A percentile compares a stretch with the other conserved stretches of the same genome.
Conservation (phyloP, 23 red algal genomes). For the Gracilaria vermiculophylla region DNA sequence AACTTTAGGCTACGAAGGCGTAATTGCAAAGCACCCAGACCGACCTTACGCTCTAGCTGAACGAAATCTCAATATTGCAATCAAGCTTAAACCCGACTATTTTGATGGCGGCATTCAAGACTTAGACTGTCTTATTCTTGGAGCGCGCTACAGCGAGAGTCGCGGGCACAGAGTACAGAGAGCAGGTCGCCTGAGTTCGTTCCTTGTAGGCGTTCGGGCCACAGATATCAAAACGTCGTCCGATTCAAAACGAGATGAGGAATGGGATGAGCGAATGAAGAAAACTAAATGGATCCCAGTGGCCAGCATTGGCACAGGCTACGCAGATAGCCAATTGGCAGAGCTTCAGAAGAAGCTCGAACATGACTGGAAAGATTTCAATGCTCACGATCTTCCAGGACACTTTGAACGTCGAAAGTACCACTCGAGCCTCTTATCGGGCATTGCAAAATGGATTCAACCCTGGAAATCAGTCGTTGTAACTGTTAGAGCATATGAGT, state of each 20-base stretch:
- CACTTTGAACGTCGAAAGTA: constrained; percentile 51
- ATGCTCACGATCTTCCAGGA: constrained; percentile 48
- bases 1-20: constrained; percentile 70
- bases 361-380: constrained; percentile 71
- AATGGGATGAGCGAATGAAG: constrained; percentile 43
- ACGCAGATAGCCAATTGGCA: constrained; percentile 56
- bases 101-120: constrained; percentile 77
- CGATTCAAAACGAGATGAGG: not conserved
- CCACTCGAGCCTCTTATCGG: constrained; percentile 8
- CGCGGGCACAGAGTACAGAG: constrained; percentile 34
- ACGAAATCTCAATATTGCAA: constrained; percentile 55
- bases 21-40: constrained; percentile 69
- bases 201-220: constrained; percentile 64
- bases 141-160: constrained; percentile 62
- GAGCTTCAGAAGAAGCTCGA: constrained; percentile 45
- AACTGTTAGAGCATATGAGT: constrained; percentile 61
- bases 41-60: constrained; percentile 58
- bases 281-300: constrained; percentile 56
- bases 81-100: constrained; percentile 93
- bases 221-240: not conserved
- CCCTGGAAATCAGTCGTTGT: constrained; percentile 72
- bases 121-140: constrained; percentile 85
- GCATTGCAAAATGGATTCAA: constrained; percentile 76
- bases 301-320: constrained; percentile 73
- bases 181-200: constrained; percentile 51